Base-by-base conservation (phyloP, 257 asterid genomes). In the Solanum corneliomulleri region DNA sequence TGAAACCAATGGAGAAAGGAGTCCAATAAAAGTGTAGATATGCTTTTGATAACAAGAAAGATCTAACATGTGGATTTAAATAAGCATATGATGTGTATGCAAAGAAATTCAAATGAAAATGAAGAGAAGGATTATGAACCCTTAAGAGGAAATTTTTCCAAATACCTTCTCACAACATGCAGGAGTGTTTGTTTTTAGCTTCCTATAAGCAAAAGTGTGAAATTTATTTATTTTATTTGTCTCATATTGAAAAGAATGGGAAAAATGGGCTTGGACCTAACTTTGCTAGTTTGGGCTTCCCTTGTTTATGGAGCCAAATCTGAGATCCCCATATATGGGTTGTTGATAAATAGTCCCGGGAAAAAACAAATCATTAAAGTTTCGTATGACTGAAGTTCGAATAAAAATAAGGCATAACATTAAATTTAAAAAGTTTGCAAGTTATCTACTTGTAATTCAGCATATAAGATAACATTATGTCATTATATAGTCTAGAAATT, bases 361-460 rank as follows among this genome's bases (percentile, higher is more conserved):
- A 49, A 49, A 49, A 49, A 42, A 42, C 1, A 49, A 16, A 6
- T 44, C 18, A 56, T 18, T 56, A 0, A 56, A 56, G 1, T 56
- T 56, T 56, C 0, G 0, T 56, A 56, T 20, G 64, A 56, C n/a
- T 56, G 2, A 56, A 56, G 64, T 20, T 56, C 0, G 0, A 7
- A 18, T 0, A 56, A 20, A 56, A 56, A 56, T 18, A 7, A 20
- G 39, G 39, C 11, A 56, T 20, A 56, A 56, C 5, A 49, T 20
- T 56, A 56, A 56, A 56, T 56, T 56, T 0, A 20, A 56, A 56
- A 56, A 11, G 25, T 3, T 56, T 56, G 62, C 21, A 56, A 20
- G 25, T 56, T 20, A 0, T 56, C 64, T 56, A 0, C 25, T 56
- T 0, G 0, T 56, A 56, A 1, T 56, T 25, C 64, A 56, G 0